Base-by-base conservation (phyloP, 345 rosid species). In the Melaleuca alternifolia region DNA sequence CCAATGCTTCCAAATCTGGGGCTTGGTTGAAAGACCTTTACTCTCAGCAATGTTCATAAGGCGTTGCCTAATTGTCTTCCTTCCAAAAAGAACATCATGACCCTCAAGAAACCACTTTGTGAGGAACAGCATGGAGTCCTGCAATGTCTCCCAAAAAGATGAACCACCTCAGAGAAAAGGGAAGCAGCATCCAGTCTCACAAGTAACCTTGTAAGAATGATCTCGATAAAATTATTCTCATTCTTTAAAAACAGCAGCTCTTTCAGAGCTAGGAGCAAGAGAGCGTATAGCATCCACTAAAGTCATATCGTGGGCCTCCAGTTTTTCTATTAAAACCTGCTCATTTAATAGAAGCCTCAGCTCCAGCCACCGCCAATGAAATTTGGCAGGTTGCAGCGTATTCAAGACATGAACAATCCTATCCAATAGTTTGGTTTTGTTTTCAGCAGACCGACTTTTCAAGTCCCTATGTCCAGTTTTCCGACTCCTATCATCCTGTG, bases 331-430 rank as follows among this genome's bases (percentile, higher is more conserved):
- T n/a, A 96, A 93, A 37, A 96, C 94, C 91, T 98, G 99, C 88
- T 98, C 99, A 85, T 98, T 95, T 91, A 98, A 92, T 87, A 98
- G 99, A 86, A 98, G 92, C 92, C 99, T 93, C 84, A 96, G 98
- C 91, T 98, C 99, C 90, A 98, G 92, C 99, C 99, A 98, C 90
- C 96, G 99, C 99, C 99, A 98, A 90, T 94, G 99, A 88, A 98
- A 98, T 88, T 95, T 98, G 33, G 99, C 99, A 89, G 99, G 99
- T 87, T 96, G 99, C 86, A 98, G 90, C 65, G 94, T 88, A 88
- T 98, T 96, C 89, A 98, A 89, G 44, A 94, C 94, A 88, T 90
- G 89, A 33, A 98, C 98, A 87, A 98, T 93, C 91, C 91, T 95
- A 91, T 98, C 98, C 85, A 91, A 90, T 84, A 96, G 97, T 92